phyloP scores from a whole-genome alignment of 164 flowering plant species.

The Vitis amurensis region DNA sequence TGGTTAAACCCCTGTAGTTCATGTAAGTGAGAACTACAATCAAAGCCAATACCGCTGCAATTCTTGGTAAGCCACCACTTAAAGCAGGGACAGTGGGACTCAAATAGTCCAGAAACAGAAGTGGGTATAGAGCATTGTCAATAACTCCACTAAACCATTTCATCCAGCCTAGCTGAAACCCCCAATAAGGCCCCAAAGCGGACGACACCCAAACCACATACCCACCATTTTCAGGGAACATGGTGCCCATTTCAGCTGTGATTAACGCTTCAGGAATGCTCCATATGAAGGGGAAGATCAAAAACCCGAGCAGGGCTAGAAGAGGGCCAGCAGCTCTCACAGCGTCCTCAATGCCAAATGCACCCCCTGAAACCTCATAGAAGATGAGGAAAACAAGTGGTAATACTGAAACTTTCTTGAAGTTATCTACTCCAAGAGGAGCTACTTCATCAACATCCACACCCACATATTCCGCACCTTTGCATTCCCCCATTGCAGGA shows the following conservation, averaged over 20 bases:
- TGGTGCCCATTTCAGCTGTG: slow-evolving; percentile 65
- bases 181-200: slow-evolving; percentile 61
- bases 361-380: slow-evolving; percentile 69
- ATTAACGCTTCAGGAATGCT: slow-evolving; percentile 61
- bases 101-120: slow-evolving; percentile 56
- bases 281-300: slow-evolving; percentile 61
- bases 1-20: slow-evolving; percentile 55
- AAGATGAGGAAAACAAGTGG: slow-evolving; percentile 62
- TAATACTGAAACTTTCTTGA: slow-evolving; percentile 46
- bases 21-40: slow-evolving; percentile 45
- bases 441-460: slow-evolving; percentile 24
- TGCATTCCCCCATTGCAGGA: slow-evolving; percentile 36
- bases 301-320: slow-evolving; percentile 51
- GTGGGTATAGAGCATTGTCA: slow-evolving; percentile 62
- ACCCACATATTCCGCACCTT: slow-evolving; percentile 25
- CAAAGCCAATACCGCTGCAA: slow-evolving; percentile 28
- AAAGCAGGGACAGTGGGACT: slow-evolving; percentile 41
- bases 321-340: slow-evolving; percentile 64
- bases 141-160: slow-evolving; percentile 71
- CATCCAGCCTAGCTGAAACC: slow-evolving; percentile 69
- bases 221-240: slow-evolving; percentile 70
- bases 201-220: slow-evolving; percentile 66
- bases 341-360: slow-evolving; percentile 59
- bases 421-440: slow-evolving; percentile 22
- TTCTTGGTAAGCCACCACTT: slow-evolving; percentile 39